These are phyloP conservation scores for Neocucurbitaria cava DNA, from an alignment of 2,329 filamentous ascomycete genomes.

Conservation along the genomic window DNA sequence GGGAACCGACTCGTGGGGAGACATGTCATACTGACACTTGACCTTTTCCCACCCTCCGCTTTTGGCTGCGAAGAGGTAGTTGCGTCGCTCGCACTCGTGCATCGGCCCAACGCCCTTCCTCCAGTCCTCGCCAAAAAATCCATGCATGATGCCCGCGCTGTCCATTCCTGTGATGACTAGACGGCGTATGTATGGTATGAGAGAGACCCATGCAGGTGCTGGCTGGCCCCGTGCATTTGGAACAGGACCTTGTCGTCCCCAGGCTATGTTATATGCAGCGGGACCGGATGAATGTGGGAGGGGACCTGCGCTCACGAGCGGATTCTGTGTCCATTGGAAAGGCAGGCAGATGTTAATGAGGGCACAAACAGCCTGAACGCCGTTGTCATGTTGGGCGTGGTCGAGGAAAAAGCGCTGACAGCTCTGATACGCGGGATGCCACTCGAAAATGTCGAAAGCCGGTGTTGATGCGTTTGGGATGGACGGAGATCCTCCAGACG, in stretches of 20 bases:
- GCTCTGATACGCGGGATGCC: conserved; percentile 89
- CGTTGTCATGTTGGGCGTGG: conserved; percentile 81
- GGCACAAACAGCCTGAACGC: conserved; percentile 86
- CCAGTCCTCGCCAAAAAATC: conserved; percentile 98
- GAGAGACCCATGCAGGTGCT: conserved; percentile 63
- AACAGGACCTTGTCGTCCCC: conserved; percentile 52
- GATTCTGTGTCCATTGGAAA: conserved; percentile 71
- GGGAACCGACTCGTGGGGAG: conserved; percentile 80
- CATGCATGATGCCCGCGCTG: conserved; percentile 82
- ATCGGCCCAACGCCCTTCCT: conserved; percentile 77
- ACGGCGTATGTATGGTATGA: conserved; percentile 89
- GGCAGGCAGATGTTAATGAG: conserved; percentile 93
- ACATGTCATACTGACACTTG: conserved; percentile 90
- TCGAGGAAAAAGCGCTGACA: conserved; percentile 93
- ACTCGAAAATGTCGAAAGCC: conserved; percentile 83
- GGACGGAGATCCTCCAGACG: conserved; percentile 33
- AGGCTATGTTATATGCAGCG: conserved; percentile 47
- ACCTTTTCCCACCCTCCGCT: conserved; percentile 88
- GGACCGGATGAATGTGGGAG: conserved; percentile 41
- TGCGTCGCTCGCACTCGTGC: conserved; percentile 87
- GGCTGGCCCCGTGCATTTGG: conserved; percentile 47
- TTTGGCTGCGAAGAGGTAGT: conserved; percentile 95
- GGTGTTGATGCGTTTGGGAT: conserved; percentile 30
- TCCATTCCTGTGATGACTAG: conserved; percentile 93
- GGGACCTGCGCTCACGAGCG: conserved; percentile 50